Base-by-base conservation (phyloP, 2,329 filamentous ascomycete species). In the Pseudogymnoascus sp. region DNA sequence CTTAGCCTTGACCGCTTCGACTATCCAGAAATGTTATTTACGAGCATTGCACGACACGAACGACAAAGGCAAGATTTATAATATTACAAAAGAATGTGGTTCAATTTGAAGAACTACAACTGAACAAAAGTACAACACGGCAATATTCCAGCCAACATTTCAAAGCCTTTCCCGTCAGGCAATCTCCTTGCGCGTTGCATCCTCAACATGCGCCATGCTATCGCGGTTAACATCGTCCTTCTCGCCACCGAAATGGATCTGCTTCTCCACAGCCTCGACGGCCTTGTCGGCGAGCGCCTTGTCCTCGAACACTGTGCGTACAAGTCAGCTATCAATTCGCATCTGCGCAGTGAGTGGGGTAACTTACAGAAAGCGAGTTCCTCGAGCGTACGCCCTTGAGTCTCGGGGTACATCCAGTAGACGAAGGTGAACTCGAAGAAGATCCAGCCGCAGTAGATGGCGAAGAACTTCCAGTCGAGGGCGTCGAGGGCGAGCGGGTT, bases 351-450 rank as follows among this genome's bases (percentile, higher is more conserved):
- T 25, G 10, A 43, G 16, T 19, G 10, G 64, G 70, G 67, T 70
- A 64, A 72, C 75, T 74, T 71, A 77, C 75, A 71, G 72, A 80
- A 80, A 10, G 79, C 76, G 65, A 81, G 67, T 63, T 81, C 79
- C 68, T 80, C 78, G 23, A 80, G 71, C 0, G 78, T 79, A 7
- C 77, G 70, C 1, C 75, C 75, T 4, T 73, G 65, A 0, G 79
- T 80, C 67, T 81, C 79, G 0, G 79, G 79, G 69, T 78, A 81
- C 65, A 80, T 72, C 64, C 78, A 77, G 65, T 73, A 80, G 54
- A 80, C 75, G 62, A 77, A 76, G 7, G 73, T 45, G 31, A 79
- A 69, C 57, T 80, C 78, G 62, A 78, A 75, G 0, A 66, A 70
- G 37, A 80, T 71, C 75, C 74, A 78, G 63, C 73, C 74, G 65